Base-by-base conservation (phyloP, 345 rosid species). In the Atalantia buxifolia region DNA sequence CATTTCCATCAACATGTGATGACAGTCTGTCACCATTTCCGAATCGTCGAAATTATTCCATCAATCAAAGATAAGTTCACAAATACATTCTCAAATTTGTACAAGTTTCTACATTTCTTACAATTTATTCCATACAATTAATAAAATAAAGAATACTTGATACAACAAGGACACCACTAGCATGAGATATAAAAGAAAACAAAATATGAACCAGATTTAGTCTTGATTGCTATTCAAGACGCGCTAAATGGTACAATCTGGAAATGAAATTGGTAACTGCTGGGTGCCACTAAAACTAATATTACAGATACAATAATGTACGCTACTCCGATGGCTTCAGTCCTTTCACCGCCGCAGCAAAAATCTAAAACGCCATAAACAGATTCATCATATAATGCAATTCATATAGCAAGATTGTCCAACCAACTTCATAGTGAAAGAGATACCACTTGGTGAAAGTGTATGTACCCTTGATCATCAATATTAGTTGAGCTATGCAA, bases 311-410 rank as follows among this genome's bases (percentile, higher is more conserved):
- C 4, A 45, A 45, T 63, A 75, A 65, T 48, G 38, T 65, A 75
- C 78, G 50, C 14, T 53, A 18, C 79, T 62, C 66, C 22, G 24
- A 71, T 55, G 76, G 86, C 75, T 79, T 86, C 83, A 83, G 67
- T 69, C 85, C 89, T 73, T 72, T 80, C 28, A 89, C 66, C 0
- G 89, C 89, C 0, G 86, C 88, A 64, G 87, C 86, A 85, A 89
- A 86, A 57, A 86, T 79, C 90, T 89, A 76, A 3, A 60, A 40
- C 45, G 50, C 62, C 8, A 80, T 6, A 53, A 28, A 71, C 65
- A 19, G 27, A 42, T 60, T 72, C 80, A 84, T 40, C 30, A 50
- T 61, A 9, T 18, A 50, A 45, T 4, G 62, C 55, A 30, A 6
- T 64, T n/a, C 55, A 73, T 19, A 40, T 28, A 53, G 35, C 21